Conservation (phyloP, 2,329 filamentous ascomycete species). For the Fusarium sp. region DNA sequence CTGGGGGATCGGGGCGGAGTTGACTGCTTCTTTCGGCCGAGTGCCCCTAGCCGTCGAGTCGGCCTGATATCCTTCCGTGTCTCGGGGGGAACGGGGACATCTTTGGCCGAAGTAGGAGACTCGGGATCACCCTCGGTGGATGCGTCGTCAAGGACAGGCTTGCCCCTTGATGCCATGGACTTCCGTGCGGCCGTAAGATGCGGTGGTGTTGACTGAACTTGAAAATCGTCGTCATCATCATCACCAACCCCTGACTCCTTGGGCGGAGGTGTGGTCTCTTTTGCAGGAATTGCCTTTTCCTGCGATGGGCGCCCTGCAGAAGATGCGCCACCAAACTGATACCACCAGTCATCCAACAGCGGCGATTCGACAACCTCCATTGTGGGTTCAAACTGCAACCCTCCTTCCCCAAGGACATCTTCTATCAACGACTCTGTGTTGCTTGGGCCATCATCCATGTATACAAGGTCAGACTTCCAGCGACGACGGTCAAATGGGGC, state of each 20-base stretch:
- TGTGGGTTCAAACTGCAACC: constrained; percentile 45
- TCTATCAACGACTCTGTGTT: constrained; percentile 51
- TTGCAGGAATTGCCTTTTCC: constrained; percentile 14
- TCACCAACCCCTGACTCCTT: constrained; percentile 39
- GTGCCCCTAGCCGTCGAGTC: constrained; percentile 46
- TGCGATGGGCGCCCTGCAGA: constrained; percentile 36
- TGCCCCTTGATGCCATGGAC: constrained; percentile 17
- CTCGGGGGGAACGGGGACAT: constrained; percentile 10
- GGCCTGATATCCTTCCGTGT: constrained; percentile 30
- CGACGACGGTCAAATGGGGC: constrained; percentile 55
- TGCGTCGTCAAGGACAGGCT: constrained; percentile 38
- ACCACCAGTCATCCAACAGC: constrained; percentile 60
- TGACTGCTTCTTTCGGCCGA: constrained; percentile 48
- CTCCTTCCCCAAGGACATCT: constrained; percentile 52
- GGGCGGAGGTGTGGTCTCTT: constrained; percentile 20
- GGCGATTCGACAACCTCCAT: constrained; percentile 47
- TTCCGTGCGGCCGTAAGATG: constrained; percentile 45
- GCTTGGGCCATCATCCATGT: constrained; percentile 39
- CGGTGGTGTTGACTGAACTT: constrained; percentile 59
- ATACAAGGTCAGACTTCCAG: constrained; percentile 49
- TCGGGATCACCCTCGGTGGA: constrained; percentile 49
- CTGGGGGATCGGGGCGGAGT: constrained; percentile 39
- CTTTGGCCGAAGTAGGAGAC: constrained; percentile 9
- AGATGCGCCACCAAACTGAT: constrained; percentile 48
- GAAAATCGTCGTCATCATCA: constrained; percentile 59